Evolutionary conservation across 352 stramenopile species (phyloP), one percentile per base, ranked within the genome.

Genomic region (Elongisporangium prolatum): DNA sequence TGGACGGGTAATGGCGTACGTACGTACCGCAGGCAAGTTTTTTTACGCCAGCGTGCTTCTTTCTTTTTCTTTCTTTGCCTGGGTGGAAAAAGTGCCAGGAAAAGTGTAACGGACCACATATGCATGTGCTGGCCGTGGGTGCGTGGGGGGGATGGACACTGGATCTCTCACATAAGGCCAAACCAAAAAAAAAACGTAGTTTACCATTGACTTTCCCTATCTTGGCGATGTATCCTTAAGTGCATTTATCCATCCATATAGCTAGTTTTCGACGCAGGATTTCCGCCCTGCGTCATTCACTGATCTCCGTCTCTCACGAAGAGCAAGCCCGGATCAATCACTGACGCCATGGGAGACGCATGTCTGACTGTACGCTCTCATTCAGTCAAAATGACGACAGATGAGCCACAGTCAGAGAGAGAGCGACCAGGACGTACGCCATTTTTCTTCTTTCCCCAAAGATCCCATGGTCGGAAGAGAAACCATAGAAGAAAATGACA

Each of bases 391-490:
- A 44, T 44, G 34, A 11, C 10, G 34, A 17, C 34, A 44, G 34
- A 44, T 44, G 34, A 44, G 34, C 34, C 34, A 11, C 34, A 13
- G 10, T 44, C 34, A 44, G 34, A 44, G 34, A 4, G 25, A 44
- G 34, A 44, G 34, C 34, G 34, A 44, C 34, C 34, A 44, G 34
- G 48, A 52, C 48, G 21, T 52, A 10, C 48, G 48, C 18, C 21
- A 52, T 52, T 52, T 52, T 52, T 25, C 18, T 25, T 21, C 21
- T 25, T 25, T 25, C 48, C 9, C 20, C 21, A 52, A 52, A 21
- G 48, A 52, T 52, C 48, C 20, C 48, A 52, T 52, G 21, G 48
- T 25, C 48, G 21, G 21, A 21, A 52, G 18, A 52, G 21, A 52
- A 52, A 52, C 18, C 10, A 52, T 21, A 52, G 48, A 52, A 52